Evolutionary conservation across 2,329 filamentous ascomycete genomes (phyloP), one percentile per base, ranked within the genome.

Genomic region (Sporothrix protearum): DNA sequence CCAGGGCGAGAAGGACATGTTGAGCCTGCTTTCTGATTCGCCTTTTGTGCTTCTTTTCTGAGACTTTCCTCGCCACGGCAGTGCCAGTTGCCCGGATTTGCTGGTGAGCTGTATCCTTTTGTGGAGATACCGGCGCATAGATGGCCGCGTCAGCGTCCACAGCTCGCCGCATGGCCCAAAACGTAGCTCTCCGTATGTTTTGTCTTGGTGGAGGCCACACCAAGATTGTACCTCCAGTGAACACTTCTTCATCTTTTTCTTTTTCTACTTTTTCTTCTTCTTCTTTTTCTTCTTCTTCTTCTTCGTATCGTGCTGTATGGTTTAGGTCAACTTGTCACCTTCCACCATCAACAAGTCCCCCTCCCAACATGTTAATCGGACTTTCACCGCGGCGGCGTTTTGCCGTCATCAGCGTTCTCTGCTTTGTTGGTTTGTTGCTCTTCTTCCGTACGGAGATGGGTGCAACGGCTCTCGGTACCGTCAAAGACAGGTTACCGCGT

Each of bases 381-480:
- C n/a, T 64, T 14, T 64, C 59, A 9, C 59, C 59, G 19, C 22
- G 36, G 22, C 36, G 59, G 22, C 59, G 59, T 9, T 64, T 64
- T 10, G 59, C n/a, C 59, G 36, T 64, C 59, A 12, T 64, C 59
- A 45, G 36, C 22, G 22, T 42, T n/a, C 4, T 64, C 12, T 64
- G 36, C 7, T 45, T 64, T 28, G 12, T 64, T 12, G 8, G 45
- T 9, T 14, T 64, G 22, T 6, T 64, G 10, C n/a, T 64, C n/a
- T 64, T 64, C n/a, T 42, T 39, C 36, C 59, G 59, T 22, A 64
- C 59, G 5, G 59, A 64, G n/a, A 64, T 45, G 22, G 59, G 36
- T n/a, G 36, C 36, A 1, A 64, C 59, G 22, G 59, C 59, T 12
- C 36, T 64, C 12, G 39, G 16, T 12, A 64, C 59, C 0, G 59